Percentiles rank a stretch among this genome's conserved stretches.
Evolutionary conservation across 805 yeast species (phyloP).

Genomic region (Candida loeiensis): DNA sequence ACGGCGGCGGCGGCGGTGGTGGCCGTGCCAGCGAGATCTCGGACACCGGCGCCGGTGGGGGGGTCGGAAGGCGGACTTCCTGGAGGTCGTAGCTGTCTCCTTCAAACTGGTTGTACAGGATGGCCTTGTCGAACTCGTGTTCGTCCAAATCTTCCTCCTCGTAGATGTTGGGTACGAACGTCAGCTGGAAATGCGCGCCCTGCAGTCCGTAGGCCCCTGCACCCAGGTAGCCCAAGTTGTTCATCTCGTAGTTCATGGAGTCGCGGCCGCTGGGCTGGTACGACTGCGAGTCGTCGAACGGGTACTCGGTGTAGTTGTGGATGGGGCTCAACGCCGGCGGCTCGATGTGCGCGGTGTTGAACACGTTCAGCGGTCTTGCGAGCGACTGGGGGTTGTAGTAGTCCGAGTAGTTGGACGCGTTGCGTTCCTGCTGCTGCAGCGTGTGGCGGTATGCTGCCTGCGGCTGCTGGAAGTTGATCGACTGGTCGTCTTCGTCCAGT

Average conservation of each 20-base stretch:
- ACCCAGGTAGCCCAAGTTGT: conserved; percentile 9
- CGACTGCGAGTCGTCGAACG: conserved; percentile 10
- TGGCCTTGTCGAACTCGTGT: conserved; percentile 35
- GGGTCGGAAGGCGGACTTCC: conserved; percentile 24
- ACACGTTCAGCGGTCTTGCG: conserved; percentile 25
- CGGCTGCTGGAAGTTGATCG: conserved; percentile 28
- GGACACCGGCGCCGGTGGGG: conserved; percentile 15
- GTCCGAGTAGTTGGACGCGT: conserved; percentile 17
- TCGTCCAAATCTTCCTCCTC: conserved; percentile 40
- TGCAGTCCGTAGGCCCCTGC: conserved; percentile 19
- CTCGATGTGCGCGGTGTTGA: conserved; percentile 21
- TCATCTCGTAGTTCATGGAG: conserved; percentile 12
- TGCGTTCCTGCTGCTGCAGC: conserved; percentile 2
- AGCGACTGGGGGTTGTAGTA: conserved; percentile 20
- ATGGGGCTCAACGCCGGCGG: conserved; percentile 17
- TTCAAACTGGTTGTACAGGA: conserved; percentile 36
- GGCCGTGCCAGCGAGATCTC: conserved; percentile 5
- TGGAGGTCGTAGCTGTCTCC: conserved; percentile 43
- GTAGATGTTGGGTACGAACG: conserved; percentile 43
- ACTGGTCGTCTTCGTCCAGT: conserved; percentile 13
- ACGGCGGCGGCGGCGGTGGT: conserved; percentile 11
- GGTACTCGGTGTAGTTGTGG: conserved; percentile 12
- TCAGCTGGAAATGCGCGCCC: conserved; percentile 26
- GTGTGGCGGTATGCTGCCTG: conserved; percentile 17
- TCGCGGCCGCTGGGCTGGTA: conserved; percentile 10